Evolutionary conservation across 2,329 filamentous ascomycete genomes (phyloP), one percentile per base, ranked within the genome.

Genomic region (Neonectria hederae): DNA sequence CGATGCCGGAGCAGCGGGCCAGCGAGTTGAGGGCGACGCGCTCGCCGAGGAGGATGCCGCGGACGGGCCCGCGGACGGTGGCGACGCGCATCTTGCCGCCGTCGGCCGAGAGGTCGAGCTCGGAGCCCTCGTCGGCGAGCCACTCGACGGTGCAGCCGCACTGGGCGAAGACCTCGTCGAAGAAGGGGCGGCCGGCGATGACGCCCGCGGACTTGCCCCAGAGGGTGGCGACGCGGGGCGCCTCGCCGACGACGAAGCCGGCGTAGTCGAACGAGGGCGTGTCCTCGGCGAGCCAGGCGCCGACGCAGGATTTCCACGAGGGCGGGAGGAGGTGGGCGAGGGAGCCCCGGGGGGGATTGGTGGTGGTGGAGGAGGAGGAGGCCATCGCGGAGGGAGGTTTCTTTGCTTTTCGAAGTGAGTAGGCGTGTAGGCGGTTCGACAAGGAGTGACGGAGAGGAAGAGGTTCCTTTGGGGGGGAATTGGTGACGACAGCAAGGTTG

Each of bases 191-290:
- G 60, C 96, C 96, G 43, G 96, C 96, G 51, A 99, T 84, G 53
- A 98, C 86, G 66, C 96, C 96, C 3, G 83, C 77, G n/a, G 87
- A 89, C 77, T 92, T 92, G 65, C 85, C 88, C 80, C 87, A 90
- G 42, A 92, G 85, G 5, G 87, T 91, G 21, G 90, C 90, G 14
- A 84, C 87, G 63, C 87, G 87, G 9, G 82, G 79, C 28, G 81
- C 82, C 42, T 92, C 88, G 68, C 96, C 96, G 24, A 99, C 96
- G 7, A 99, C 96, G 79, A 97, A 99, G 65, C 96, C 96, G 74
- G 93, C 96, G 78, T 97, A 97, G 84, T 99, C 96, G 81, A 97
- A 95, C 57, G 93, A 96, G 5, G 96, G 96, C 3, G 94, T 97
- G 82, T 99, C 96, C 81, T 99, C 96, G 75, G 94, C 92, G 14